A percentile compares a stretch with the other conserved stretches of the same genome.
Evolutionary conservation across 805 yeast species (phyloP).

Genomic region (Lipomyces sp.): DNA sequence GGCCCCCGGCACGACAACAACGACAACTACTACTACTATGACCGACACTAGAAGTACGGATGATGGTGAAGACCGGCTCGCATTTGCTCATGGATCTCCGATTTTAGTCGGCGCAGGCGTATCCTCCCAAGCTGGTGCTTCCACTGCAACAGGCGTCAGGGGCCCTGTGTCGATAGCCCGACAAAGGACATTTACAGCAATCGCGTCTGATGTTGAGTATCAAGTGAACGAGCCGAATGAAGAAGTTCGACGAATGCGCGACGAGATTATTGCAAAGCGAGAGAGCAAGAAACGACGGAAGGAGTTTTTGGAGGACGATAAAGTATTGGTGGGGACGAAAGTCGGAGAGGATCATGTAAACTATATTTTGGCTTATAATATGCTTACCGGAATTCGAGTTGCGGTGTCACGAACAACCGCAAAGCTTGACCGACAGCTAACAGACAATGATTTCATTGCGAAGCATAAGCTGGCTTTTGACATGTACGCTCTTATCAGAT

Average conservation of each 20-base stretch:
- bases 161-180: slow-evolving; percentile 1
- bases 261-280: slow-evolving; percentile 44
- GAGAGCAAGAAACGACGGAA: slow-evolving; percentile 41
- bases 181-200: slow-evolving; percentile 18
- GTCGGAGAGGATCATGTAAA: slow-evolving; percentile 93
- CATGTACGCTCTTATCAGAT: slow-evolving; percentile 49
- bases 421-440: slow-evolving; percentile 75
- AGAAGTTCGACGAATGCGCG: slow-evolving; percentile 43
- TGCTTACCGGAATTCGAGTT: slow-evolving; percentile 95
- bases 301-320: slow-evolving; percentile 45
- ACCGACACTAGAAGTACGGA: slow-evolving; percentile 6
- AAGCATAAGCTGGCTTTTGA: slow-evolving; percentile 86
- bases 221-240: slow-evolving; percentile 12
- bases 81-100: slow-evolving; percentile 5
- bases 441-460: slow-evolving; percentile 69
- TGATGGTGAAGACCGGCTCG: slow-evolving; percentile 7
- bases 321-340: slow-evolving; percentile 74
- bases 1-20: background rate
- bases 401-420: slow-evolving; percentile 88
- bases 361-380: slow-evolving; percentile 91
- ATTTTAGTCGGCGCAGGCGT: background rate
- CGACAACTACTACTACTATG: background rate
- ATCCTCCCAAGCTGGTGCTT: background rate
- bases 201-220: slow-evolving; percentile 3
- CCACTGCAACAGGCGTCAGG: slow-evolving; percentile 5